Conservation (phyloP, 2,329 filamentous ascomycete genomes). For the Fusarium nanum region DNA sequence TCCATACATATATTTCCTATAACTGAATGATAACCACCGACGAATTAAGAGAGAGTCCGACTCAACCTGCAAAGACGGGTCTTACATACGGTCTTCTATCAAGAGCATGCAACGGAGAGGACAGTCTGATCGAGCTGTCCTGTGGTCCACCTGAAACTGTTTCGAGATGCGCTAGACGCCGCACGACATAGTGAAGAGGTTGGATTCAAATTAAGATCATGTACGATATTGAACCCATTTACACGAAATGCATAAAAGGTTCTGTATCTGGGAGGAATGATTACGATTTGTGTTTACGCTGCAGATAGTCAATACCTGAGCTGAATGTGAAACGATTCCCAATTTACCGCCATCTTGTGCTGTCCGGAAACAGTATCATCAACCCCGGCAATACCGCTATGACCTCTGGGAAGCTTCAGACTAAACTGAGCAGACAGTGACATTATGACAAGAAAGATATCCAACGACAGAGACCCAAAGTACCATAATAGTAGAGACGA, state of each 20-base stretch:
- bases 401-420: background rate
- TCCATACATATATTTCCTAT: constrained; percentile 4
- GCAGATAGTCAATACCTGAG: background rate
- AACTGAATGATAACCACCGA: background rate
- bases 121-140: background rate
- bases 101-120: background rate
- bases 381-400: background rate
- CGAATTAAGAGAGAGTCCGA: background rate
- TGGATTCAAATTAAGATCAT: background rate
- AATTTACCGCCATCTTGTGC: background rate
- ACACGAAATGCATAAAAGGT: background rate
- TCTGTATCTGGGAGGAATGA: background rate
- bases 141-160: background rate
- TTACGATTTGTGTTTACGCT: background rate
- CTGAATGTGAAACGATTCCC: background rate
- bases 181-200: background rate
- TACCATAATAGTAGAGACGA: background rate
- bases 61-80: background rate
- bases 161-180: background rate
- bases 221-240: background rate
- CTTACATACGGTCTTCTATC: background rate
- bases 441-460: background rate
- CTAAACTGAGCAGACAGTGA: background rate
- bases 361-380: background rate
- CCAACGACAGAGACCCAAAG: background rate